These are phyloP conservation scores for Corylus heterophylla DNA, from an alignment of 306 rosid genomes.

Conservation along the genomic window DNA sequence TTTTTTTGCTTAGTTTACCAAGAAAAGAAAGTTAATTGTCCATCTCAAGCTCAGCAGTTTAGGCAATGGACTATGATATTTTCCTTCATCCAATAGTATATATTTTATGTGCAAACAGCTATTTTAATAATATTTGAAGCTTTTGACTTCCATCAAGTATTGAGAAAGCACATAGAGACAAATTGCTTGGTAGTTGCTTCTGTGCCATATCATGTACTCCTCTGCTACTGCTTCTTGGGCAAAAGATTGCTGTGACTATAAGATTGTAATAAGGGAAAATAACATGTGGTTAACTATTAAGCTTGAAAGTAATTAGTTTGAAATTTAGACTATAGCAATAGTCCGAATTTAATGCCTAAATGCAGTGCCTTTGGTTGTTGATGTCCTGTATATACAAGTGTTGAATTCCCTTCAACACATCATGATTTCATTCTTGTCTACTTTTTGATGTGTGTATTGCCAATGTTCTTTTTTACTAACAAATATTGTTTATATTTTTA, in stretches of 20 bases:
- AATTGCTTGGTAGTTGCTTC: background rate
- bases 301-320: background rate
- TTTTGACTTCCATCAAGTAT: background rate
- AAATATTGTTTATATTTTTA: constrained; percentile 20
- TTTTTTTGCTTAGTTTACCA: background rate
- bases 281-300: background rate
- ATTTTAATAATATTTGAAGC: background rate
- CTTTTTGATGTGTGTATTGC: constrained; percentile 18
- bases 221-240: background rate
- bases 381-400: background rate
- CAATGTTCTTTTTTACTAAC: background rate
- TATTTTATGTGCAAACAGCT: background rate
- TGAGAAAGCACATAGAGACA: background rate
- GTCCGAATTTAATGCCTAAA: background rate
- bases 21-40: background rate
- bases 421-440: background rate
- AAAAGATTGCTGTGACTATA: background rate
- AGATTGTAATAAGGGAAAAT: background rate
- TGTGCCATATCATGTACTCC: background rate
- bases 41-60: background rate
- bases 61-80: background rate
- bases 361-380: background rate
- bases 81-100: background rate
- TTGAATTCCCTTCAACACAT: background rate
- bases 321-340: background rate